A percentile compares a stretch with the other conserved stretches of the same genome.
phyloP scores from a whole-genome alignment of 176 grass and related monocot species.

The Canna indica region DNA sequence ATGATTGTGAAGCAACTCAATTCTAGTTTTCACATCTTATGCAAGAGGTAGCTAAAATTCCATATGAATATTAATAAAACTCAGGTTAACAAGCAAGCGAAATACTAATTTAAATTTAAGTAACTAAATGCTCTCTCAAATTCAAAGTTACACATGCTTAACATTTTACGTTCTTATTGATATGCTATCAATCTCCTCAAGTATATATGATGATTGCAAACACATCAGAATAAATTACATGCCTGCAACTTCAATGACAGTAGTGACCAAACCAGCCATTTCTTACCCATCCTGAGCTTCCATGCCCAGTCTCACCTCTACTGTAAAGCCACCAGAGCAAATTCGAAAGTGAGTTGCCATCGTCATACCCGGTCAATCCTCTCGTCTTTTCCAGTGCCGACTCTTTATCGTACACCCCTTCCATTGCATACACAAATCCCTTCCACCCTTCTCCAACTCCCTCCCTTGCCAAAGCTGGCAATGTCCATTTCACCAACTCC shows the following conservation, averaged over 20 bases:
- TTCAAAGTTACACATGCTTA: too few relatives aligned
- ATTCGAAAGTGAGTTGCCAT: constrained; percentile 78
- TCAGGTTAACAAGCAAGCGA: too few relatives aligned
- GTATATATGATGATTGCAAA: too few relatives aligned
- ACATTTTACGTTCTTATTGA: too few relatives aligned
- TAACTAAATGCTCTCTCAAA: too few relatives aligned
- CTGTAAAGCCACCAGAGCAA: constrained; percentile 93
- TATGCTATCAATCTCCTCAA: too few relatives aligned
- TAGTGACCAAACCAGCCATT: constrained; percentile 87
- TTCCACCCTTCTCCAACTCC: constrained; percentile 88
- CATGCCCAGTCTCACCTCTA: constrained; percentile 24
- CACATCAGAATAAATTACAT: too few relatives aligned
- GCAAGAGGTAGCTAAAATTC: too few relatives aligned
- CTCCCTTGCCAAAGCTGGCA: constrained; percentile 46
- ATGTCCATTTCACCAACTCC: constrained; percentile 69
- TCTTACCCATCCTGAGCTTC: constrained; percentile 11
- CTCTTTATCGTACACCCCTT: constrained; percentile 67
- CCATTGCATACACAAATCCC: constrained; percentile 80
- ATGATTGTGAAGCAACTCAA: too few relatives aligned
- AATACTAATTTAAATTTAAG: too few relatives aligned
- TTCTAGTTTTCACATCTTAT: too few relatives aligned
- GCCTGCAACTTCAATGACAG: constrained; percentile 61
- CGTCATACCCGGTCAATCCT: constrained; percentile 37
- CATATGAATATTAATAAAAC: too few relatives aligned
- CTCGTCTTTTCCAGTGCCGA: constrained; percentile 44